Conservation (phyloP, 352 stramenopile genomes). For the Globisporangium paddicum region DNA sequence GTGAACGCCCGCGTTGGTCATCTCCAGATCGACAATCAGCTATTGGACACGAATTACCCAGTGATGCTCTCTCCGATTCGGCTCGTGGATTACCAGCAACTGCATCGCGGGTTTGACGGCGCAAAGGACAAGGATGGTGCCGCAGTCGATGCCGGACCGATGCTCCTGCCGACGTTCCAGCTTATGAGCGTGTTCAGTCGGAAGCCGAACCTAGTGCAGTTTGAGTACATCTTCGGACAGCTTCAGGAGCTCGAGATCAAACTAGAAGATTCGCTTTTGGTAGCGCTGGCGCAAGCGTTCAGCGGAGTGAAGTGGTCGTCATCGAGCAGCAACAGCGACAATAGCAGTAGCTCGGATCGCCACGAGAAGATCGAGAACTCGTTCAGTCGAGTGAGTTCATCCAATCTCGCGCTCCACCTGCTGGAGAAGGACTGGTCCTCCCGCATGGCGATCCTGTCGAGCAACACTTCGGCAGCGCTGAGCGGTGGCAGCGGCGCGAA, state of each 20-base stretch:
- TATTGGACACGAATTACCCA: slow-evolving; percentile 81
- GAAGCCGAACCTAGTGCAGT: slow-evolving; percentile 62
- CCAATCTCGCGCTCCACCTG: slow-evolving; percentile 46
- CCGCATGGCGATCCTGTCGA: slow-evolving; percentile 31
- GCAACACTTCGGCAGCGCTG: slow-evolving; percentile 21
- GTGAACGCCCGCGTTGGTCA: slow-evolving; percentile 73
- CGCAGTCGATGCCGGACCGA: slow-evolving; percentile 14
- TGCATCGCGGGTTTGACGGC: slow-evolving; percentile 40
- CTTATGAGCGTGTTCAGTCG: slow-evolving; percentile 73
- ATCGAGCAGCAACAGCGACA: not conserved
- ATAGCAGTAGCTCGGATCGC: slow-evolving; percentile 16
- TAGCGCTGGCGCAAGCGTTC: slow-evolving; percentile 73
- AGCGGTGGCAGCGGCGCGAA: slow-evolving; percentile 37
- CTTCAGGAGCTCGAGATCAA: slow-evolving; percentile 87
- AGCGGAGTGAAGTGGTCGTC: slow-evolving; percentile 64
- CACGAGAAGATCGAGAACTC: slow-evolving; percentile 8
- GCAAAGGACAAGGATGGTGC: slow-evolving; percentile 16
- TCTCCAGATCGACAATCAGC: slow-evolving; percentile 83
- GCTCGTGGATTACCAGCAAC: slow-evolving; percentile 57
- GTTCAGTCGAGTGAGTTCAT: slow-evolving; percentile 7
- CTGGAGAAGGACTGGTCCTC: slow-evolving; percentile 59
- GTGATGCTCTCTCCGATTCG: slow-evolving; percentile 72
- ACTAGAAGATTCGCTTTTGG: slow-evolving; percentile 71
- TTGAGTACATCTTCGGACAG: slow-evolving; percentile 86
- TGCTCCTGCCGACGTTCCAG: slow-evolving; percentile 73